Evolutionary conservation across 768 basidiomycete genomes (phyloP).

Genomic region (Tricholoma sp.): DNA sequence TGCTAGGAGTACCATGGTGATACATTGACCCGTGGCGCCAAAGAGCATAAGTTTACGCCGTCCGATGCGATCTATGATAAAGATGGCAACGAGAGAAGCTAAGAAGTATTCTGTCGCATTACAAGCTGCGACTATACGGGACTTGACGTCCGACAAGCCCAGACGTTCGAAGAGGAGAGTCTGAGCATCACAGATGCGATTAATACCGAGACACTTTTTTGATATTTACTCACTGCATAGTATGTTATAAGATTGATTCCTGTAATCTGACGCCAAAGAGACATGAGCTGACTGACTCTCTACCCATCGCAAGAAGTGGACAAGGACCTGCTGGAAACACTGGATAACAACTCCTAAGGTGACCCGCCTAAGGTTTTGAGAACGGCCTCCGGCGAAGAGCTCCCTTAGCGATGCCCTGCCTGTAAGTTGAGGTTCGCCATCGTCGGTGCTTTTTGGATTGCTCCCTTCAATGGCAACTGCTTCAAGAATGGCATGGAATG

Average conservation of each 20-base stretch:
- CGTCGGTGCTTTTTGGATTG: slow-evolving; percentile 2
- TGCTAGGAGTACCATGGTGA: slow-evolving; percentile 57
- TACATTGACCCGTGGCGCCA: slow-evolving; percentile 55
- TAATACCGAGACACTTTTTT: not conserved
- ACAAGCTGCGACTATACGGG: slow-evolving; percentile 58
- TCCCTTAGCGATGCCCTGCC: slow-evolving; percentile 40
- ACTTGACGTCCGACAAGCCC: slow-evolving; percentile 53
- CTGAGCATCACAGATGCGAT: slow-evolving; percentile 22
- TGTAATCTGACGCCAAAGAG: slow-evolving; percentile 32
- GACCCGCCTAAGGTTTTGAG: slow-evolving; percentile 58
- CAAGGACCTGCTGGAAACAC: slow-evolving; percentile 53
- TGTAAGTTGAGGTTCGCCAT: slow-evolving; percentile 3
- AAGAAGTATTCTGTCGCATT: slow-evolving; percentile 72
- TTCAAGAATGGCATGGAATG: slow-evolving; percentile 51
- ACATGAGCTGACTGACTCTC: not conserved
- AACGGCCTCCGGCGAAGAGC: slow-evolving; percentile 49
- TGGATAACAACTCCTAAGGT: slow-evolving; percentile 52
- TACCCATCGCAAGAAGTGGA: not conserved
- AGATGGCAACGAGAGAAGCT: slow-evolving; percentile 68
- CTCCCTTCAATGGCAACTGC: slow-evolving; percentile 40
- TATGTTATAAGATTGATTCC: slow-evolving; percentile 67
- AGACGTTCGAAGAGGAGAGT: slow-evolving; percentile 53
- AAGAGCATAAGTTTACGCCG: slow-evolving; percentile 69
- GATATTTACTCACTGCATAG: slow-evolving; percentile 28
- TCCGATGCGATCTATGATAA: slow-evolving; percentile 67